Base-by-base conservation (phyloP, 2,329 filamentous ascomycete genomes). In the Aplosporella prunicola region DNA sequence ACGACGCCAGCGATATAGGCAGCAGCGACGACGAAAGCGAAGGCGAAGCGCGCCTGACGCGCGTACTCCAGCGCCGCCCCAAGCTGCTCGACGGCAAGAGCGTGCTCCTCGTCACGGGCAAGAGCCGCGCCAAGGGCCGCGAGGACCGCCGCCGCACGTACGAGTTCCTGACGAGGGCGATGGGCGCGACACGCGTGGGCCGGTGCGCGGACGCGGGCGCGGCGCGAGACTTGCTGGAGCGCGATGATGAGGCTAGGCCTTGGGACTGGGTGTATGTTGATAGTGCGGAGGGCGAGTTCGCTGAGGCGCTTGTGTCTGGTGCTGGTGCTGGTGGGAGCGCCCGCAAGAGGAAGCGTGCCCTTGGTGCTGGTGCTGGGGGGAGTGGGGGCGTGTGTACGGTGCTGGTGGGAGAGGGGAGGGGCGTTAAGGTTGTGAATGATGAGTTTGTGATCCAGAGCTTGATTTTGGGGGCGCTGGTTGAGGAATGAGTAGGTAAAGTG, bases 371-470 rank as follows among this genome's bases (percentile, higher is more conserved):
- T n/a, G 24, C 32, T 11, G 29, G 53, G 43, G 59, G 47, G 53
- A 64, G 47, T 4, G 40, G 28, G 10, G 51, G 46, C 5, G 45
- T 47, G 14, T 26, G 36, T 4, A 53, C 55, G 8, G 51, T 43
- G 10, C 47, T 43, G 9, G 51, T 49, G 44, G 28, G 36, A 25
- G 51, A 62, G 28, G 63, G 68, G 9, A 67, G 70, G 48, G 71
- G 61, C 43, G 67, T 87, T 24, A 73, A 71, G 44, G 71, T 91
- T 29, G 72, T 93, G 35, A 81, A 79, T 39, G 81, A 93, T 56
- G 89, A 96, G 60, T 77, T 89, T 53, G 77, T 96, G 15, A 79
- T 93, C 39, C 89, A 98, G 67, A 95, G 87, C 57, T 65, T 96
- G 42, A 95, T 98, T 45, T 58, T 94, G 34, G 89, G 88, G 1